Conservation (phyloP, 805 yeast genomes). For the Lachancea nothofagi region DNA sequence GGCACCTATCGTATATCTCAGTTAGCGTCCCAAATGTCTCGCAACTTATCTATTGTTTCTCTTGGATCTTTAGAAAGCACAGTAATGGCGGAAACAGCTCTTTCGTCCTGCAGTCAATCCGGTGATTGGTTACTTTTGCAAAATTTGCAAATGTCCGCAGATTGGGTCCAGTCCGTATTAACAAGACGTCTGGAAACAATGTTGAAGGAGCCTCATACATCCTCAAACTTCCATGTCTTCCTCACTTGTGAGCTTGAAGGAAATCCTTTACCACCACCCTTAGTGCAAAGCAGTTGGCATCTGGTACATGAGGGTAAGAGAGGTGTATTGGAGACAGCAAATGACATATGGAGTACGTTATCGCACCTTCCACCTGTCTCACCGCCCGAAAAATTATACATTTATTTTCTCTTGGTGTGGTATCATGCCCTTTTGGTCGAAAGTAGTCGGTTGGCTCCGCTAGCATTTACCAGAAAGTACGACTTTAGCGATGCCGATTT, state of each 20-base stretch:
- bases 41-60: constrained; percentile 43
- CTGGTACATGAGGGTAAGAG: constrained; percentile 57
- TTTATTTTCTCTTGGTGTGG: constrained; percentile 61
- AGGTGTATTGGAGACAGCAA: constrained; percentile 35
- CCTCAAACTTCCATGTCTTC: constrained; percentile 47
- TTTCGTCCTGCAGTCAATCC: constrained; percentile 39
- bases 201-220: constrained; percentile 30
- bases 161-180: constrained; percentile 51
- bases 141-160: constrained; percentile 67
- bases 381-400: constrained; percentile 30
- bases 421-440: constrained; percentile 60
- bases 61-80: constrained; percentile 72
- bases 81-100: constrained; percentile 49
- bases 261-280: constrained; percentile 48
- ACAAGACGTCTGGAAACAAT: constrained; percentile 34
- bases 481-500: constrained; percentile 76
- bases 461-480: constrained; percentile 55
- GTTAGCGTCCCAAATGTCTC: constrained; percentile 34
- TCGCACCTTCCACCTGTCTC: background rate
- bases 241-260: constrained; percentile 54
- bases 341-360: constrained; percentile 14
- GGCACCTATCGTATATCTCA: constrained; percentile 50
- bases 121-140: constrained; percentile 76
- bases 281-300: constrained; percentile 46
- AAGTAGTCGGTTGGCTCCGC: constrained; percentile 52